Conservation (phyloP, 768 basidiomycete genomes). For the Tylopilus sp. region DNA sequence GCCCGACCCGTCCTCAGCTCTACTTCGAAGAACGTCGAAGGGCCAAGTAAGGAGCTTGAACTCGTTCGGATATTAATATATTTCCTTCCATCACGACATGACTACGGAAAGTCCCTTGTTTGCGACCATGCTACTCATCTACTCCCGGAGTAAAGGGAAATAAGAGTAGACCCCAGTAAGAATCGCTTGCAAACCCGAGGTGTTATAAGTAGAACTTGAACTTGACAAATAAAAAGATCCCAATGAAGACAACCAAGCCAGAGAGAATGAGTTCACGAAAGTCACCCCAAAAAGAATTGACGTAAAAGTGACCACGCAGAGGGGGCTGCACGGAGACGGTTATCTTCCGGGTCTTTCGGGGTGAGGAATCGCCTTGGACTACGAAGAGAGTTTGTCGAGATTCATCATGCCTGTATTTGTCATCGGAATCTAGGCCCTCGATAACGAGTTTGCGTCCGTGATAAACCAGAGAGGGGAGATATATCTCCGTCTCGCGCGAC, state of each 20-base stretch:
- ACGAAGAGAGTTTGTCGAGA: conserved; percentile 73
- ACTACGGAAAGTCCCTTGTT: too few relatives aligned
- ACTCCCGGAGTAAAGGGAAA: too few relatives aligned
- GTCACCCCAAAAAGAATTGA: conserved; percentile 71
- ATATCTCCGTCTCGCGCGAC: conserved; percentile 80
- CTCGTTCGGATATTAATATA: too few relatives aligned
- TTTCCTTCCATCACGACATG: too few relatives aligned
- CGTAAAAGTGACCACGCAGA: conserved; percentile 43
- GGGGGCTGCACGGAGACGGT: conserved; percentile 56
- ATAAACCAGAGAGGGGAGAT: conserved; percentile 62
- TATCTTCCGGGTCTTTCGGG: conserved; percentile 49
- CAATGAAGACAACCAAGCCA: conserved; percentile 32
- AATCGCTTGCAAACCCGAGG: too few relatives aligned
- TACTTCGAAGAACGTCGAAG: too few relatives aligned
- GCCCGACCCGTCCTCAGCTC: too few relatives aligned
- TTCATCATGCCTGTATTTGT: conserved; percentile 58
- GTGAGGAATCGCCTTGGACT: conserved; percentile 40
- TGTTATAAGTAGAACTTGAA: conserved; percentile 25
- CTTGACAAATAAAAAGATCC: conserved; percentile 29
- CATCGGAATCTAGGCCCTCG: conserved; percentile 48
- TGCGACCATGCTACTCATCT: too few relatives aligned
- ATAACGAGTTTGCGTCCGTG: conserved; percentile 57
- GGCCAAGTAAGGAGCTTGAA: too few relatives aligned
- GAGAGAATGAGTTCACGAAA: conserved; percentile 34
- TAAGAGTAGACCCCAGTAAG: too few relatives aligned